A percentile compares a stretch with the other conserved stretches of the same genome.
phyloP scores from a whole-genome alignment of 1,284 basidiomycete species.

The Malassezia brasiliensis region DNA sequence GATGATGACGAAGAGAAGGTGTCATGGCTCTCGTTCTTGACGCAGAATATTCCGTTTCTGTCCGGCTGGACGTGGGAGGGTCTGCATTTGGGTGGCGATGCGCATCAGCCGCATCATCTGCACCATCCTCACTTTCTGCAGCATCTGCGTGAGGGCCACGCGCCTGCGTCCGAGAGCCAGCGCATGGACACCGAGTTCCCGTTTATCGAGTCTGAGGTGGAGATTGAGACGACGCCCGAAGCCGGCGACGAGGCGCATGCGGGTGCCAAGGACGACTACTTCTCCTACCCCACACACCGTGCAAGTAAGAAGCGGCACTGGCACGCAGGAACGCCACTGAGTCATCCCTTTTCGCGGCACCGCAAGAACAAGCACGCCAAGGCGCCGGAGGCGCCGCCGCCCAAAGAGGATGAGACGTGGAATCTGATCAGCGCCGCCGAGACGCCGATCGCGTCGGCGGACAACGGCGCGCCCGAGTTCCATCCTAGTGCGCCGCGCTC shows the following conservation, averaged over 20 bases:
- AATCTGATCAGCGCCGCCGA: neutral
- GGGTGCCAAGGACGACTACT: neutral
- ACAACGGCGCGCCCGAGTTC: conserved; percentile 3
- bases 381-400: neutral
- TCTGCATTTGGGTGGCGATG: neutral
- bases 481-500: conserved; percentile 10
- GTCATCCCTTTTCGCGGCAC: neutral
- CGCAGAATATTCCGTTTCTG: neutral
- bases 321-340: neutral
- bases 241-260: neutral
- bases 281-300: conserved; percentile 3
- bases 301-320: neutral
- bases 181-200: neutral
- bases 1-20: neutral
- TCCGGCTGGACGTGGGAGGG: neutral
- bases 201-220: conserved; percentile 3
- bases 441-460: neutral
- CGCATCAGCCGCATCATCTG: neutral
- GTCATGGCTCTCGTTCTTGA: neutral
- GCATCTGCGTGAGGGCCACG: neutral
- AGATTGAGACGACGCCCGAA: neutral
- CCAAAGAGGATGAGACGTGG: conserved; percentile 4
- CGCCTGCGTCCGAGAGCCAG: neutral
- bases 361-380: neutral
- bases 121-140: neutral